Base-by-base conservation (phyloP, 345 rosid genomes). In the Lepidium didymum region DNA sequence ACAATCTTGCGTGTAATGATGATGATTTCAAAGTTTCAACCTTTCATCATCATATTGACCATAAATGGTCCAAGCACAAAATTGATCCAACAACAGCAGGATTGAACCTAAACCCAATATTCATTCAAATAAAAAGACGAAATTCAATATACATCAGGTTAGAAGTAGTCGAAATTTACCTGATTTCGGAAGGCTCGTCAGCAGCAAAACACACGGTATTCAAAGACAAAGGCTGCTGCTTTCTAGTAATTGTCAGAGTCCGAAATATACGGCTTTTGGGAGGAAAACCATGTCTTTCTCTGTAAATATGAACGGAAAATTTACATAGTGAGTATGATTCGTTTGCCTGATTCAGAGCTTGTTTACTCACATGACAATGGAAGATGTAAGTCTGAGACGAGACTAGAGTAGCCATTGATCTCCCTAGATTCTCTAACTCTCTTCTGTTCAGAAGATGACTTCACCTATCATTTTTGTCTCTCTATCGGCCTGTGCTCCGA, bases 181-280 rank as follows among this genome's bases (percentile, higher is more conserved):
- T 90, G 68, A 81, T 75, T 46, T 90, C 90, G 49, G 85, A 79
- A 8, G 92, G 82, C 7, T 82, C 82, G 53, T 87, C 80, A 10
- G 87, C 64, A 21, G 91, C 87, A 38, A 79, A 85, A 70, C 90
- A 86, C 19, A 77, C 60, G 36, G 72, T 64, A 29, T 43, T 63
- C 50, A 78, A 62, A 50, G 43, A 43, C 3, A 66, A 46, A 62
- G 73, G 19, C 21, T 38, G 55, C 5, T 52, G 67, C 31, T 73
- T 70, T 66, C 36, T 41, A 51, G 46, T 7, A 12, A 46, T 52
- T 10, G 25, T 66, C 3, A 67, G 62, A 55, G 51, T 8, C 16
- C n/a, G 25, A 25, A 72, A 42, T 13, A 63, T 53, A 50, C 43
- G 38, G 10, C 18, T 62, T 34, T 7, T 1, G 34, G 52, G 64